A percentile compares a stretch with the other conserved stretches of the same genome.
Evolutionary conservation across 345 rosid genomes (phyloP).

Genomic region (Gynandropsis gynandra): DNA sequence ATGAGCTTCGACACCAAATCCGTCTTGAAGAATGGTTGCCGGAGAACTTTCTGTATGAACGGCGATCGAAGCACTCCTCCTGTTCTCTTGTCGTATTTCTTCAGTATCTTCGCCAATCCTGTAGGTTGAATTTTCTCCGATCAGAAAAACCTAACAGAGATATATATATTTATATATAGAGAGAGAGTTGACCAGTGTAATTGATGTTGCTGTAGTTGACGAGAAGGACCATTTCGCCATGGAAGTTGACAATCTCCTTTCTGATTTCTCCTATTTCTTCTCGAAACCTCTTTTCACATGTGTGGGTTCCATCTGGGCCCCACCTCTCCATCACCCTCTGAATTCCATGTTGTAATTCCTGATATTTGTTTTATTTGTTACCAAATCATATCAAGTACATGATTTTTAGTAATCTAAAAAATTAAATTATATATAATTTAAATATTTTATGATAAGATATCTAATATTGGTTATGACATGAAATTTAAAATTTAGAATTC

Average conservation of each 20-base stretch:
- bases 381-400: too few species aligned
- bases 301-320: slow-evolving; percentile 37
- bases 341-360: slow-evolving; percentile 64
- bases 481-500: too few species aligned
- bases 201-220: slow-evolving; percentile 80
- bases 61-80: slow-evolving; percentile 49
- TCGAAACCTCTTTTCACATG: slow-evolving; percentile 36
- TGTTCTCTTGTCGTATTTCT: slow-evolving; percentile 83
- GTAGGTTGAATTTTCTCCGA: not conserved
- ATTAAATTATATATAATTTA: too few species aligned
- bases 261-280: slow-evolving; percentile 49
- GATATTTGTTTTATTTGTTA: too few species aligned
- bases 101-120: slow-evolving; percentile 80
- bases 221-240: slow-evolving; percentile 87
- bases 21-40: slow-evolving; percentile 71
- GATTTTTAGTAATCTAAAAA: not conserved
- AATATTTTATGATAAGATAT: too few species aligned
- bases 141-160: not conserved
- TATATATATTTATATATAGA: not conserved
- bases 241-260: slow-evolving; percentile 73
- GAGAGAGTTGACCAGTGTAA: slow-evolving; percentile 50
- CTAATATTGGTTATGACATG: too few species aligned
- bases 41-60: slow-evolving; percentile 59
- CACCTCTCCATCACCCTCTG: slow-evolving; percentile 35
- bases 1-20: slow-evolving; percentile 70